Evolutionary conservation across 2,329 filamentous ascomycete species (phyloP).

Genomic region (Ascomycota sp.): DNA sequence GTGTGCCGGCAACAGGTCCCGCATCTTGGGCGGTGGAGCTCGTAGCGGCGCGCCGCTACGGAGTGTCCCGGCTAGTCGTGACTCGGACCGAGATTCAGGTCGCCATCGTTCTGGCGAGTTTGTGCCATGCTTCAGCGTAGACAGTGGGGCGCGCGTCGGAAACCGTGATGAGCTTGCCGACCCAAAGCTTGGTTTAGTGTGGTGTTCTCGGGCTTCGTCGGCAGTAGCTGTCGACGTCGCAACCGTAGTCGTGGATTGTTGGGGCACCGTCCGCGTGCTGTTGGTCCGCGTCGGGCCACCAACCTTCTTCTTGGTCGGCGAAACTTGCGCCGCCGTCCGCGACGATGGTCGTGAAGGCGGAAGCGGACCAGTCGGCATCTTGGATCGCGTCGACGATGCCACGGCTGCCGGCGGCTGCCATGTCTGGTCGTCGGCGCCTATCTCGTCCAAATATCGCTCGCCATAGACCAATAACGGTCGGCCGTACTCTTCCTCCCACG

Average conservation of each 20-base stretch:
- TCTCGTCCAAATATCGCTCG: constrained; percentile 68
- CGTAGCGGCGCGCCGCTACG: constrained; percentile 35
- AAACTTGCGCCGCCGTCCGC: constrained; percentile 14
- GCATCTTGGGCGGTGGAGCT: constrained; percentile 79
- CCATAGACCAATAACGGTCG: constrained; percentile 85
- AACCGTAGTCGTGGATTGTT: constrained; percentile 29
- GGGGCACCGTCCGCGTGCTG: constrained; percentile 13
- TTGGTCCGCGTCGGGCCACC: constrained; percentile 8
- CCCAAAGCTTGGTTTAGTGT: neutral
- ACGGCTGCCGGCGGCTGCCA: constrained; percentile 32
- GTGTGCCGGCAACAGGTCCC: constrained; percentile 42
- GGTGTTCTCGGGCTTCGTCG: constrained; percentile 1
- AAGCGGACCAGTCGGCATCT: constrained; percentile 46
- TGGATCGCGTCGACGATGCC: constrained; percentile 39
- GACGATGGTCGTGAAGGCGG: constrained; percentile 24
- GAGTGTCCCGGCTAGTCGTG: constrained; percentile 23
- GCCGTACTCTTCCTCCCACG: constrained; percentile 87
- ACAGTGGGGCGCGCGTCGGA: constrained; percentile 47
- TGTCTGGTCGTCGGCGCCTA: constrained; percentile 44
- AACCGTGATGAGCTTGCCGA: constrained; percentile 30
- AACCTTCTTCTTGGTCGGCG: constrained; percentile 7
- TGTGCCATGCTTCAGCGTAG: constrained; percentile 46
- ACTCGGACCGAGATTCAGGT: constrained; percentile 20
- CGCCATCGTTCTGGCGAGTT: constrained; percentile 62
- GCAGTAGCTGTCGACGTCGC: constrained; percentile 19